phyloP scores from a whole-genome alignment of 139 green algal genomes.

The Pedinophyceae sp. region DNA sequence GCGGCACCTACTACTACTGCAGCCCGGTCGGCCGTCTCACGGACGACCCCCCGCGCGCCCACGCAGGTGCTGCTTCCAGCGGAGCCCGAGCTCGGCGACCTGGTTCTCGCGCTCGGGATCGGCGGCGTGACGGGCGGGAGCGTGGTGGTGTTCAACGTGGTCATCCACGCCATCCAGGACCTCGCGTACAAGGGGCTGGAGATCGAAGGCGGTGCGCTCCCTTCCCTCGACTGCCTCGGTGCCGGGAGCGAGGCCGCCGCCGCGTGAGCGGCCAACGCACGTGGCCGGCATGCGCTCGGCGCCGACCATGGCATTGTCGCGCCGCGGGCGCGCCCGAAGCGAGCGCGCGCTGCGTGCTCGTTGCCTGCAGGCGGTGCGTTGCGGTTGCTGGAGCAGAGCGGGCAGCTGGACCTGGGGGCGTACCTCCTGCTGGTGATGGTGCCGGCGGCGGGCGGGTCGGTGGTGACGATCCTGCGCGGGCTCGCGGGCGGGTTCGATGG shows the following conservation, averaged over 20 bases:
- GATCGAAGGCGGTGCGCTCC: too few species aligned
- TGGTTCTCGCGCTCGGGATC: slow-evolving; percentile 27
- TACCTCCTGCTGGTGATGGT: slow-evolving; percentile 15
- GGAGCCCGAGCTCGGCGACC: slow-evolving; percentile 26
- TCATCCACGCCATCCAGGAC: slow-evolving; percentile 21
- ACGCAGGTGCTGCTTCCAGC: too few species aligned
- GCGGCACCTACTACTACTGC: too few species aligned
- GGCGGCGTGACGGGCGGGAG: slow-evolving; percentile 22
- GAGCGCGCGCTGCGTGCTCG: neutral
- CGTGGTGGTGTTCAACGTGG: slow-evolving; percentile 37
- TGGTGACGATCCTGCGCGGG: slow-evolving; percentile 10
- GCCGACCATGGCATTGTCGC: too few species aligned
- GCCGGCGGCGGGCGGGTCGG: slow-evolving; percentile 11
- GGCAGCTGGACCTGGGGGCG: too few species aligned
- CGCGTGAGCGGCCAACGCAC: neutral
- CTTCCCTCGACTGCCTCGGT: too few species aligned
- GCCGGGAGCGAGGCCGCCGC: neutral
- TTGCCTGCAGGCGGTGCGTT: slow-evolving; percentile 2
- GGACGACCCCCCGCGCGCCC: too few species aligned
- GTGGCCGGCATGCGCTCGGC: slow-evolving; percentile 4
- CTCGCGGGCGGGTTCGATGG: slow-evolving; percentile 4
- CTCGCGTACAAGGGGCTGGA: too few species aligned
- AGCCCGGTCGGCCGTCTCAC: too few species aligned
- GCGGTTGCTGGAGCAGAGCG: slow-evolving; percentile 2
- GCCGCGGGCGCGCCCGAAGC: too few species aligned